phyloP scores from a whole-genome alignment of 768 basidiomycete genomes.

The Boletus tomentosulus region DNA sequence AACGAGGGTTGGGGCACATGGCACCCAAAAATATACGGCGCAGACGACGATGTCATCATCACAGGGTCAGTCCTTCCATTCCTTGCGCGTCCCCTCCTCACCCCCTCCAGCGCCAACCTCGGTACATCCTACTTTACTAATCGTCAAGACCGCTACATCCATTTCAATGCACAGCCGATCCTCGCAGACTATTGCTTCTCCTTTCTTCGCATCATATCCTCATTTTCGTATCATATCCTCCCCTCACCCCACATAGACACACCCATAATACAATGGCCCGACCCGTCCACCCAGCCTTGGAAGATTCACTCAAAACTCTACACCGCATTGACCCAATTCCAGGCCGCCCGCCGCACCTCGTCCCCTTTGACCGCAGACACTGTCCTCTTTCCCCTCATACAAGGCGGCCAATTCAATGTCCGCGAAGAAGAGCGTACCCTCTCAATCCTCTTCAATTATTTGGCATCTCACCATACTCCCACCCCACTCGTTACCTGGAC shows the following conservation, averaged over 20 bases:
- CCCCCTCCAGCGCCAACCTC: conserved; percentile 73
- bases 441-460: conserved; percentile 50
- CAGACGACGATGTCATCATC: conserved; percentile 88
- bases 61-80: conserved; percentile 62
- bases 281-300: conserved; percentile 62
- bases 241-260: conserved; percentile 31
- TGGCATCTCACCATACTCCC: conserved; percentile 25
- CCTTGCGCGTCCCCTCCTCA: conserved; percentile 1
- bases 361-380: conserved; percentile 33
- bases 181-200: conserved; percentile 82
- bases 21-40: conserved; percentile 96
- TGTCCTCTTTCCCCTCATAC: conserved; percentile 76
- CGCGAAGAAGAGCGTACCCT: conserved; percentile 78
- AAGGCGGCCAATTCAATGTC: conserved; percentile 83
- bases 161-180: conserved; percentile 54
- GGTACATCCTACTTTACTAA: conserved; percentile 91
- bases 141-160: conserved; percentile 91
- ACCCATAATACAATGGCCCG: conserved; percentile 65
- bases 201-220: conserved; percentile 63
- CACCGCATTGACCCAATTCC: conserved; percentile 55
- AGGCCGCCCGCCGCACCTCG: conserved; percentile 37
- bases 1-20: conserved; percentile 99
- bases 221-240: conserved; percentile 60
- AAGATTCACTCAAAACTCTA: conserved; percentile 59
- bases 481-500: conserved; percentile 74